Evolutionary conservation across 306 rosid genomes (phyloP).

Genomic region (Prunus armeniaca): DNA sequence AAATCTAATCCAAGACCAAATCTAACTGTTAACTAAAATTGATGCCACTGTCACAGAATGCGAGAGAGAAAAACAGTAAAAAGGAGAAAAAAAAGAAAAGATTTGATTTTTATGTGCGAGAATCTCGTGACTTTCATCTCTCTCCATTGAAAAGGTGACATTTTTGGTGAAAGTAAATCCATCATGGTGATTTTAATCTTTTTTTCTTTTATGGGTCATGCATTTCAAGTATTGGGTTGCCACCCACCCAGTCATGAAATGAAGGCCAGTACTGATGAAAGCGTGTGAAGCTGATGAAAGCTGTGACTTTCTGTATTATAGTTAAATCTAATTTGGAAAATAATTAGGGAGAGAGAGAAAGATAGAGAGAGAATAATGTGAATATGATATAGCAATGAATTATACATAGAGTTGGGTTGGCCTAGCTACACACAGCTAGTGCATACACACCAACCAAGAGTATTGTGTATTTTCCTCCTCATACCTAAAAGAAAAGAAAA

Average conservation of each 20-base stretch:
- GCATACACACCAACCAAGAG: constrained; percentile 28
- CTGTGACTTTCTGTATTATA: background rate
- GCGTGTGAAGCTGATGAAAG: constrained; percentile 23
- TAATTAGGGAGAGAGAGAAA: background rate
- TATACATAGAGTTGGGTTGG: background rate
- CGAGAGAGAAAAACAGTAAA: background rate
- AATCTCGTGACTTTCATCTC: background rate
- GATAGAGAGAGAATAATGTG: background rate
- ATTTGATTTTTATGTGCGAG: background rate
- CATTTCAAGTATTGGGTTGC: background rate
- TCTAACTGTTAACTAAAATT: background rate
- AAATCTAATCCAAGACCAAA: constrained; percentile 9
- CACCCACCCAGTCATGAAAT: background rate
- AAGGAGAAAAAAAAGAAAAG: background rate
- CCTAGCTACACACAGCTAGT: background rate
- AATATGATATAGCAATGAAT: background rate
- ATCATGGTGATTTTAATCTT: background rate
- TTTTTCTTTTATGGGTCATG: background rate
- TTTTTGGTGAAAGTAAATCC: background rate
- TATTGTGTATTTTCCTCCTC: background rate
- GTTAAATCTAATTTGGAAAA: background rate
- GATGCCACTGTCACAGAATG: background rate
- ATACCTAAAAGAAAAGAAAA: background rate
- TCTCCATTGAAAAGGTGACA: background rate
- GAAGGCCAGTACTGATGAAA: background rate